Percentiles rank a stretch among this genome's conserved stretches.
phyloP scores from a whole-genome alignment of 768 basidiomycete species.

The Psilocybe sp. region DNA sequence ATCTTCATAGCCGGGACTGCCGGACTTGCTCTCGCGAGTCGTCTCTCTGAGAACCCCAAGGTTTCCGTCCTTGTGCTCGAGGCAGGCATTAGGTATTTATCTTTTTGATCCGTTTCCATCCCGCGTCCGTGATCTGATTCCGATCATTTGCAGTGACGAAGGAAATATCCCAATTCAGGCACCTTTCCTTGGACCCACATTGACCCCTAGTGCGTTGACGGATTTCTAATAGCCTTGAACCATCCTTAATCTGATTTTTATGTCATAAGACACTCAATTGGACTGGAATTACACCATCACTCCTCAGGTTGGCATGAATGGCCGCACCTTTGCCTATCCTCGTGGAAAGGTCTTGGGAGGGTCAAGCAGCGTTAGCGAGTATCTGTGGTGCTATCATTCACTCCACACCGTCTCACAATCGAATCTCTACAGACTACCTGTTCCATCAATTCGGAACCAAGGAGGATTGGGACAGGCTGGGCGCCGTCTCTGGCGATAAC shows the following conservation, averaged over 20 bases:
- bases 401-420: neutral
- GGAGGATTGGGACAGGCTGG: conserved; percentile 37
- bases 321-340: conserved; percentile 1
- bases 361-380: conserved; percentile 4
- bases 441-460: conserved; percentile 31
- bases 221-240: neutral
- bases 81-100: conserved; percentile 10
- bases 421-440: conserved; percentile 25
- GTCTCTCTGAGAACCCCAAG: conserved; percentile 7
- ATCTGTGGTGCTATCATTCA: too few relatives aligned
- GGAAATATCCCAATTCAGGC: conserved; percentile 11
- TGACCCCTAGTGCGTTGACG: conserved; percentile 12
- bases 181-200: conserved; percentile 14
- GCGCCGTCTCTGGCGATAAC: conserved; percentile 27
- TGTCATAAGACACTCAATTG: neutral
- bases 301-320: conserved; percentile 2
- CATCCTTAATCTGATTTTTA: too few relatives aligned
- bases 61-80: conserved; percentile 12
- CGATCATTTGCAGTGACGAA: conserved; percentile 7
- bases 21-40: conserved; percentile 10
- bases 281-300: conserved; percentile 6
- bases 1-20: conserved; percentile 6
- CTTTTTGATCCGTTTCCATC: neutral
- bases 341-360: conserved; percentile 6
- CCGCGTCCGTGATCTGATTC: neutral